These are phyloP conservation scores for Arthrobotrys conoides DNA, from an alignment of 2,329 filamentous ascomycete genomes.

Conservation along the genomic window DNA sequence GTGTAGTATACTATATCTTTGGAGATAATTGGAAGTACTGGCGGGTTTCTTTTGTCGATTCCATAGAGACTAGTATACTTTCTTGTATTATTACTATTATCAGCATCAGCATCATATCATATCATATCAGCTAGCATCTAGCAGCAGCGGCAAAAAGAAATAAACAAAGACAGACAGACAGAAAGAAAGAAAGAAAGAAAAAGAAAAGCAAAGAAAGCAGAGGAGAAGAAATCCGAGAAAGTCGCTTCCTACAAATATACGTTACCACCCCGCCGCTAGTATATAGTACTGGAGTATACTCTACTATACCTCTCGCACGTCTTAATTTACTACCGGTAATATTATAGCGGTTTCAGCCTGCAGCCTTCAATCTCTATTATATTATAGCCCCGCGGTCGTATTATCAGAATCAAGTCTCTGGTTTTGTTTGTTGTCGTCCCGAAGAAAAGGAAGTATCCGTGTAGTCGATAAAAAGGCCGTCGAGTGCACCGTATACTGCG, in stretches of 20 bases:
- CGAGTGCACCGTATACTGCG: slow-evolving; percentile 32
- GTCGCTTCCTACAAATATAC: slow-evolving; percentile 35
- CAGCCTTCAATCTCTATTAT: slow-evolving; percentile 1
- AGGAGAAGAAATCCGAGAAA: no score
- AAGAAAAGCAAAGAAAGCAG: slow-evolving; percentile 21
- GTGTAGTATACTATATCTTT: slow-evolving; percentile 55
- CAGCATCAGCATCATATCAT: no score
- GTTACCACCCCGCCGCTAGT: slow-evolving; percentile 17
- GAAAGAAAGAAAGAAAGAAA: not conserved
- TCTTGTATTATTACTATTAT: slow-evolving; percentile 48
- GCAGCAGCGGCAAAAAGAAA: not conserved
- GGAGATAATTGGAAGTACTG: slow-evolving; percentile 19
- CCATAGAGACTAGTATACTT: slow-evolving; percentile 51
- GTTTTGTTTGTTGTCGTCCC: slow-evolving; percentile 15
- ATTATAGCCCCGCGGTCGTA: slow-evolving; percentile 49
- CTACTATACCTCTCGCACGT: slow-evolving; percentile 35
- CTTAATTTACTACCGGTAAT: slow-evolving; percentile 57
- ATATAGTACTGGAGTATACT: not conserved
- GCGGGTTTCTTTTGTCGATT: slow-evolving; percentile 48
- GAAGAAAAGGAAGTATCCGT: slow-evolving; percentile 33
- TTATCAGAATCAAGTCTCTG: slow-evolving; percentile 46
- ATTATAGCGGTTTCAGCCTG: slow-evolving; percentile 57
- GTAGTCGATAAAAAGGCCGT: slow-evolving; percentile 36
- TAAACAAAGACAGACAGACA: no score
- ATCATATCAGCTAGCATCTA: no score